Conservation (phyloP, 208 protist genomes). For the Phytomonas francai region DNA sequence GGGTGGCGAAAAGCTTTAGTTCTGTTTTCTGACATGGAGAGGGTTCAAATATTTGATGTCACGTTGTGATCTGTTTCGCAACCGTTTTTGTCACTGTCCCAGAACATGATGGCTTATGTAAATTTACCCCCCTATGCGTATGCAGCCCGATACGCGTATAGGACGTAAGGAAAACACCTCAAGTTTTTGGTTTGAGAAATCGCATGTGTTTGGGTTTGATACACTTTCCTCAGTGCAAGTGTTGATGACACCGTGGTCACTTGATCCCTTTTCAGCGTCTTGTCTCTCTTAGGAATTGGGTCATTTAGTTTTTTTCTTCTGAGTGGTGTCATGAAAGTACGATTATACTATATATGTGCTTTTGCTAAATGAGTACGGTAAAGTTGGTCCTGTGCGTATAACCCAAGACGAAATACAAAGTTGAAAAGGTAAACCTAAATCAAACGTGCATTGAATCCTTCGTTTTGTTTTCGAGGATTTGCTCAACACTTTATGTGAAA, state of each 20-base stretch:
- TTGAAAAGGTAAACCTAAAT: no score
- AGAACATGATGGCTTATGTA: background rate
- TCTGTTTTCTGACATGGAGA: constrained; percentile 38
- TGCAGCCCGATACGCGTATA: background rate
- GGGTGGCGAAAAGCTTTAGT: constrained; percentile 20
- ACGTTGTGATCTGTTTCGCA: constrained; percentile 29
- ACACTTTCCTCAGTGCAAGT: background rate
- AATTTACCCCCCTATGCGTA: background rate
- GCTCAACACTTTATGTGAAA: background rate
- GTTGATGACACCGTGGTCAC: background rate
- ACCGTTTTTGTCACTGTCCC: background rate
- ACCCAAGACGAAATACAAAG: no score
- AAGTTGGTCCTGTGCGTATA: no score
- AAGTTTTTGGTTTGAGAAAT: background rate
- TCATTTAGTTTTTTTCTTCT: background rate
- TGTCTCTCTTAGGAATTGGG: background rate
- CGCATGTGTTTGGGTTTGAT: background rate
- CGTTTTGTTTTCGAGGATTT: background rate
- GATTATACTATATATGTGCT: no score
- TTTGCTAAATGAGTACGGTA: no score
- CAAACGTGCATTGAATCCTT: background rate
- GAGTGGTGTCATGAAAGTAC: background rate
- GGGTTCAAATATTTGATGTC: constrained; percentile 61
- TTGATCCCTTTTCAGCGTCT: background rate
- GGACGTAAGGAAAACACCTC: background rate